phyloP scores from a whole-genome alignment of 2,329 filamentous ascomycete species.

The Aspergillus cejpii region DNA sequence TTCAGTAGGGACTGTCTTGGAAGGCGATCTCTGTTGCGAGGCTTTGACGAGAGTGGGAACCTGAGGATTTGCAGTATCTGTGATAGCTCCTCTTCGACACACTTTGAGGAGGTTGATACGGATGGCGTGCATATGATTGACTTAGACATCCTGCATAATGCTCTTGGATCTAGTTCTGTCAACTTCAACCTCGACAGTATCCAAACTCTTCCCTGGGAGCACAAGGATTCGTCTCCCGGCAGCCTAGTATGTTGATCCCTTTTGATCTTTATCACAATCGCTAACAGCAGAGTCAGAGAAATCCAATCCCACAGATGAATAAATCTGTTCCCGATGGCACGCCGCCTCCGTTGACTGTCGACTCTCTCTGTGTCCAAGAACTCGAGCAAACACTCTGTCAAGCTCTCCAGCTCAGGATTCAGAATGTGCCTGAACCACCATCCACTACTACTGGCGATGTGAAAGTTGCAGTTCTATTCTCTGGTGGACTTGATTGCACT shows the following conservation, averaged over 20 bases:
- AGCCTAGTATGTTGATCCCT: constrained; percentile 21
- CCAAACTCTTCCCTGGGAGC: constrained; percentile 26
- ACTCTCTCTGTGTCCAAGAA: constrained; percentile 48
- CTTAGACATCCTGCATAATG: constrained; percentile 32
- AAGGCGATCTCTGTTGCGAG: constrained; percentile 67
- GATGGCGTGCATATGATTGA: constrained; percentile 70
- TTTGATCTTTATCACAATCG: not conserved
- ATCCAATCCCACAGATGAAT: constrained; percentile 44
- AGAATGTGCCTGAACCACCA: constrained; percentile 58
- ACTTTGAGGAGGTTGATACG: constrained; percentile 76
- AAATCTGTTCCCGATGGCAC: constrained; percentile 27
- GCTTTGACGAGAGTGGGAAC: constrained; percentile 43
- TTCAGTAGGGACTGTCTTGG: constrained; percentile 85
- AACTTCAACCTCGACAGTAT: constrained; percentile 17
- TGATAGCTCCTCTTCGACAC: constrained; percentile 43
- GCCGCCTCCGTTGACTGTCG: constrained; percentile 26
- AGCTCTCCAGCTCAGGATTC: constrained; percentile 59
- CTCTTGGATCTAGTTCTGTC: constrained; percentile 2
- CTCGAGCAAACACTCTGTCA: constrained; percentile 52
- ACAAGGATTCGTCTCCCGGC: constrained; percentile 11
- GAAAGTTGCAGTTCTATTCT: constrained; percentile 75
- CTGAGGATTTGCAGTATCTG: constrained; percentile 67
- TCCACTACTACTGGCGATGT: constrained; percentile 22
- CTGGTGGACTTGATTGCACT: constrained; percentile 88
- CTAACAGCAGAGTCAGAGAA: constrained; percentile 25